Percentiles rank a stretch among this genome's conserved stretches.
These are phyloP conservation scores for Schwanniomyces polymorphus DNA, from an alignment of 805 yeast species.

Conservation along the genomic window DNA sequence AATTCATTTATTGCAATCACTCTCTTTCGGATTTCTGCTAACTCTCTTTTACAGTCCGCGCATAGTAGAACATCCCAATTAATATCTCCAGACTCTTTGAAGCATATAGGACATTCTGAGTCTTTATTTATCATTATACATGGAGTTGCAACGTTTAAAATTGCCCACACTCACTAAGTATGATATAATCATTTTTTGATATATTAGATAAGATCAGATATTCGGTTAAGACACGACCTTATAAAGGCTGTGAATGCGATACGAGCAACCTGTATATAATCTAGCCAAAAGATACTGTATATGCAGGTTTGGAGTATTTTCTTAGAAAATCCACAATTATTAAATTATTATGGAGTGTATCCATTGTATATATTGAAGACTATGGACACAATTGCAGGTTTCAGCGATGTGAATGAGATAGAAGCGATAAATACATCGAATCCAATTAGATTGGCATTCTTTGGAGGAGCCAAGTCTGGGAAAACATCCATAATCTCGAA, in stretches of 20 bases:
- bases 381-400: not conserved
- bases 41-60: constrained; percentile 1
- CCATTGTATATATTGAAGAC: not conserved
- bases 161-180: too few relatives aligned
- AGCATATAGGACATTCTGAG: not conserved
- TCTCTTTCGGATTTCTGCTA: not conserved
- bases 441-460: constrained; percentile 58
- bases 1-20: constrained; percentile 18
- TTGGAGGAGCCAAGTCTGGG: constrained; percentile 62
- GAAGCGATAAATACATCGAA: not conserved
- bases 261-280: too few relatives aligned
- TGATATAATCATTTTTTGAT: too few relatives aligned
- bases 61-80: not conserved
- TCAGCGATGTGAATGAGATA: not conserved
- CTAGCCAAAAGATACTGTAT: too few relatives aligned
- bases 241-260: too few relatives aligned
- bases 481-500: constrained; percentile 58
- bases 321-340: not conserved
- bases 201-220: not conserved
- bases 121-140: not conserved
- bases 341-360: not conserved
- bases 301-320: too few relatives aligned
- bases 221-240: not conserved
- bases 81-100: not conserved
- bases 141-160: not conserved